A percentile compares a stretch with the other conserved stretches of the same genome.
These are phyloP conservation scores for Komagataea norvegica DNA, from an alignment of 1,139 yeast genomes.

Conservation along the genomic window DNA sequence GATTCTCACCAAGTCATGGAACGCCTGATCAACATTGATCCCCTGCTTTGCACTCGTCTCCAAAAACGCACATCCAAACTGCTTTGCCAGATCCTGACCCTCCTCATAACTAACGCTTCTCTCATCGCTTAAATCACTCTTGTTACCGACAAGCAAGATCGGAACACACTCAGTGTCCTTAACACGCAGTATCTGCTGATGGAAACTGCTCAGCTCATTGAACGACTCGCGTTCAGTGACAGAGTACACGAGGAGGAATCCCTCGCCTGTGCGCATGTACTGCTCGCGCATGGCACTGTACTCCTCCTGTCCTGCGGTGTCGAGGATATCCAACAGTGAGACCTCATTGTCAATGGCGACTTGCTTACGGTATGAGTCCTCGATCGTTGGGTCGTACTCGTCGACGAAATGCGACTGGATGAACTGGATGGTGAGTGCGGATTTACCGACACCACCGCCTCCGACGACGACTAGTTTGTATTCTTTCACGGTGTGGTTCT, in stretches of 20 bases:
- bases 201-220: constrained; percentile 71
- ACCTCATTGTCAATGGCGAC: constrained; percentile 77
- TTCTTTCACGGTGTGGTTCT: constrained; percentile 41
- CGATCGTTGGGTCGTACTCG: constrained; percentile 97
- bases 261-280: constrained; percentile 91
- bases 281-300: constrained; percentile 94
- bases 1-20: constrained; percentile 66
- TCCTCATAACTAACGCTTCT: constrained; percentile 80
- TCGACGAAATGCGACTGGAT: constrained; percentile 92
- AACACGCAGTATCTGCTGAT: constrained; percentile 81
- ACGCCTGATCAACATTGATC: constrained; percentile 90
- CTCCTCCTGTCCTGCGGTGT: constrained; percentile 98
- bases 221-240: constrained; percentile 76
- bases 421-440: constrained; percentile 86
- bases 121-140: constrained; percentile 75
- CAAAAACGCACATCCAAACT: constrained; percentile 72
- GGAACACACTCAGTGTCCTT: constrained; percentile 77
- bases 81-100: constrained; percentile 72
- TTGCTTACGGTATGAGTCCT: constrained; percentile 80
- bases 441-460: constrained; percentile 98
- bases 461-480: constrained; percentile 93
- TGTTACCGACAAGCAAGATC: constrained; percentile 70
- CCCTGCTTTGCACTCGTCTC: constrained; percentile 95
- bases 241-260: constrained; percentile 78
- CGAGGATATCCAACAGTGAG: constrained; percentile 79